These are phyloP conservation scores for Phialemoniopsis sp. DNA, from an alignment of 2,329 filamentous ascomycete genomes.

Conservation along the genomic window DNA sequence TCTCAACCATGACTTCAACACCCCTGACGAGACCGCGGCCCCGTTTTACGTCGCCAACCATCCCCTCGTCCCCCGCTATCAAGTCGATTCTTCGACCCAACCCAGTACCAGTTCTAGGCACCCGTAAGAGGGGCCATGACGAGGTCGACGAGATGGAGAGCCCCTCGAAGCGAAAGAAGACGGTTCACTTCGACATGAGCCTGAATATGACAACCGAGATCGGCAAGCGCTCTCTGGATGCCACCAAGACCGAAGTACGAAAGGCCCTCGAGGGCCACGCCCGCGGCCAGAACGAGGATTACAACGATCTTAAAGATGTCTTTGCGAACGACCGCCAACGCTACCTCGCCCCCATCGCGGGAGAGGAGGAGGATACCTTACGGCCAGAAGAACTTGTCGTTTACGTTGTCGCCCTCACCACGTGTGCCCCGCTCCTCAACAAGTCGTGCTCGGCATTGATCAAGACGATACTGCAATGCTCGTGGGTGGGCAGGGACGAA, in stretches of 20 bases:
- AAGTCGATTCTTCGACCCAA: slow-evolving; percentile 10
- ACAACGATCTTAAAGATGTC: slow-evolving; percentile 56
- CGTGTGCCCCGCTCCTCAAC: slow-evolving; percentile 55
- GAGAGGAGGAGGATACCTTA: slow-evolving; percentile 40
- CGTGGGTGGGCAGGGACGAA: slow-evolving; percentile 62
- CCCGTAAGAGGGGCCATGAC: slow-evolving; percentile 34
- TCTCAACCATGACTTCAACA: too few species aligned
- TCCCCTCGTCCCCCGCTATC: not conserved
- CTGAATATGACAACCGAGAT: slow-evolving; percentile 54
- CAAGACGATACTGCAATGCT: slow-evolving; percentile 52
- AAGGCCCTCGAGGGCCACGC: slow-evolving; percentile 53
- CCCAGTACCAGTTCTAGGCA: not conserved
- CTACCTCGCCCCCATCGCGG: slow-evolving; percentile 18
- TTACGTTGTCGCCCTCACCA: slow-evolving; percentile 60
- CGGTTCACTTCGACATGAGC: slow-evolving; percentile 54
- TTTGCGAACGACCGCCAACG: slow-evolving; percentile 46
- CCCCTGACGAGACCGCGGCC: too few species aligned
- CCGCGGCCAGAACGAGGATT: slow-evolving; percentile 54
- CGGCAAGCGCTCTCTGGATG: slow-evolving; percentile 45
- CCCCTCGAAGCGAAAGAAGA: slow-evolving; percentile 48
- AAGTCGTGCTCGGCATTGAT: slow-evolving; percentile 57
- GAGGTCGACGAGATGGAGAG: slow-evolving; percentile 32
- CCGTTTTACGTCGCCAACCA: too few species aligned
- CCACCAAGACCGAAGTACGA: slow-evolving; percentile 51
- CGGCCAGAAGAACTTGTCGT: slow-evolving; percentile 53